phyloP scores from a whole-genome alignment of 345 rosid genomes.

The Acer yangbiense region DNA sequence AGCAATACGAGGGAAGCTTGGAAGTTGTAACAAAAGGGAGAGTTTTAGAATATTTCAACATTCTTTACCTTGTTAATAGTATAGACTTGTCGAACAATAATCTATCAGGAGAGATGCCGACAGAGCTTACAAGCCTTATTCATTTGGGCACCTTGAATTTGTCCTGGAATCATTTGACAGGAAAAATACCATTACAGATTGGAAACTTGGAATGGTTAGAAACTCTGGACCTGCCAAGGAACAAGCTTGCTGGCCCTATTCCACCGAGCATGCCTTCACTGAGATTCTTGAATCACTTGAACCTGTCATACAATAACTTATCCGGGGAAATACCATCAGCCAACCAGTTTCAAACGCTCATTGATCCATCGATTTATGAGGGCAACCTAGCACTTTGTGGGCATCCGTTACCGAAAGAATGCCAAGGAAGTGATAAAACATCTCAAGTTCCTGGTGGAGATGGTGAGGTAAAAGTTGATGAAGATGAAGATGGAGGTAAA shows the following conservation, averaged over 20 bases:
- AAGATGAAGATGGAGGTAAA: not conserved
- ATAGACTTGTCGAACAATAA: slow-evolving; percentile 13
- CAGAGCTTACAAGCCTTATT: not conserved
- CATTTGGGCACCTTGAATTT: slow-evolving; percentile 17
- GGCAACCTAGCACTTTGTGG: slow-evolving; percentile 33
- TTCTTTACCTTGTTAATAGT: slow-evolving; percentile 14
- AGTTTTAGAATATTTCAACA: not conserved
- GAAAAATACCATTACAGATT: slow-evolving; percentile 13
- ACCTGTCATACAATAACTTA: slow-evolving; percentile 29
- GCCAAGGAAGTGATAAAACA: not conserved
- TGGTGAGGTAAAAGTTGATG: not conserved
- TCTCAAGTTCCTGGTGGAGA: not conserved
- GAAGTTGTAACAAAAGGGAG: slow-evolving; percentile 9
- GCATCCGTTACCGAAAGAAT: slow-evolving; percentile 6
- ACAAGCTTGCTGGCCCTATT: slow-evolving; percentile 25
- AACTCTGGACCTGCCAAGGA: slow-evolving; percentile 21
- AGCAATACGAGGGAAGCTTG: not conserved
- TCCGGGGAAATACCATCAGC: slow-evolving; percentile 30
- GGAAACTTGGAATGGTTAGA: slow-evolving; percentile 18
- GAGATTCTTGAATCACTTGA: slow-evolving; percentile 21
- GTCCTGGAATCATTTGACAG: slow-evolving; percentile 14
- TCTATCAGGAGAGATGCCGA: slow-evolving; percentile 9
- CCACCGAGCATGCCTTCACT: slow-evolving; percentile 26
- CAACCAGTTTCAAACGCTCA: slow-evolving; percentile 19
- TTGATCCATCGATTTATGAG: slow-evolving; percentile 21